Conservation (phyloP, 768 basidiomycete species). For the Tylopilus plumbeoviolaceoides region DNA sequence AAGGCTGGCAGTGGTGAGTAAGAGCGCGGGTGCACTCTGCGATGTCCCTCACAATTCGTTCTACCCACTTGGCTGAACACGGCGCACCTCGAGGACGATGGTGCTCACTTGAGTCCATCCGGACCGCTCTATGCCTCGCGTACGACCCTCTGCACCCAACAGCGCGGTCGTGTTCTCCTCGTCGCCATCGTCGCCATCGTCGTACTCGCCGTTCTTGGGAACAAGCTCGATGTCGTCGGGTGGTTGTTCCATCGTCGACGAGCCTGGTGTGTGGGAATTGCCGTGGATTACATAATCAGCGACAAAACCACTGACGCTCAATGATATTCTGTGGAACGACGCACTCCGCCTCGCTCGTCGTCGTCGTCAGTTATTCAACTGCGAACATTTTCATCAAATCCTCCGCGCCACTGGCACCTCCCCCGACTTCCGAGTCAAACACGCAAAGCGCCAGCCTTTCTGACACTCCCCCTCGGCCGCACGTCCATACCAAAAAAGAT, state of each 20-base stretch:
- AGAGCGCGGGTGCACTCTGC: slow-evolving; percentile 83
- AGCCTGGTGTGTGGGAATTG: slow-evolving; percentile 1
- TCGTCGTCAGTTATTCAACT: too few relatives aligned
- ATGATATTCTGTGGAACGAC: too few relatives aligned
- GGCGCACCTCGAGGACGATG: slow-evolving; percentile 69
- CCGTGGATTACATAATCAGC: slow-evolving; percentile 7
- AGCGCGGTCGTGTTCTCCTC: slow-evolving; percentile 42
- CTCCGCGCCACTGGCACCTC: too few relatives aligned
- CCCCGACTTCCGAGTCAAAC: too few relatives aligned
- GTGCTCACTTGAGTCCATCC: slow-evolving; percentile 54
- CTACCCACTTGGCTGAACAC: background rate
- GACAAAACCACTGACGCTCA: too few relatives aligned
- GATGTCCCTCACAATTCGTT: background rate
- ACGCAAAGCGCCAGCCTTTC: too few relatives aligned
- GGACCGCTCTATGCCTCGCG: slow-evolving; percentile 23
- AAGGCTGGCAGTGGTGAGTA: slow-evolving; percentile 79
- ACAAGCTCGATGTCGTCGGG: background rate
- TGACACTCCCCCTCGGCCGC: too few relatives aligned
- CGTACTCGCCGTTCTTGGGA: background rate
- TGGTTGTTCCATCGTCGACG: background rate
- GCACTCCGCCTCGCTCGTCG: too few relatives aligned
- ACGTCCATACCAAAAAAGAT: too few relatives aligned
- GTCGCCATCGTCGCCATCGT: slow-evolving; percentile 15
- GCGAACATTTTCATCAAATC: too few relatives aligned
- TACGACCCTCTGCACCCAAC: slow-evolving; percentile 33